A percentile compares a stretch with the other conserved stretches of the same genome.
phyloP scores from a whole-genome alignment of 352 stramenopile genomes.

The Phytophthora pistaciae region DNA sequence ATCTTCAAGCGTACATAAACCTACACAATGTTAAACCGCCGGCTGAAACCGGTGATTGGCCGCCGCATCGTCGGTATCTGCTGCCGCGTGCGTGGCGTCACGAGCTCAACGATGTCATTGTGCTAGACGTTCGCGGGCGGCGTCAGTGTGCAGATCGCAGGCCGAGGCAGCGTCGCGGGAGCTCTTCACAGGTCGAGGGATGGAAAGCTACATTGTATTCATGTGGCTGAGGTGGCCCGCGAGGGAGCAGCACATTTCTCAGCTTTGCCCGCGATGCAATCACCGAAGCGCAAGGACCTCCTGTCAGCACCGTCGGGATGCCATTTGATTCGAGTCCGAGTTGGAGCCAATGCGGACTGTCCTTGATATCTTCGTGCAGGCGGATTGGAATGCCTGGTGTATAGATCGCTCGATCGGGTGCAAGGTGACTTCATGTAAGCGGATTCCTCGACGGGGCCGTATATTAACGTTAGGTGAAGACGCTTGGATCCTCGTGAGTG shows the following conservation, averaged over 20 bases:
- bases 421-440: too few relatives aligned
- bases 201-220: background rate
- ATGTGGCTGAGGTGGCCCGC: background rate
- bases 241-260: background rate
- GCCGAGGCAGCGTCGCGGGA: background rate
- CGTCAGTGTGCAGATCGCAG: background rate
- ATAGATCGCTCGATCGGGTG: background rate
- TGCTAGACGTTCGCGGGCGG: background rate
- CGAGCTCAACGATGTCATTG: background rate
- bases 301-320: constrained; percentile 2
- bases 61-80: background rate
- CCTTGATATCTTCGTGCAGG: background rate
- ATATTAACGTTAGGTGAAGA: too few relatives aligned
- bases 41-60: constrained; percentile 6
- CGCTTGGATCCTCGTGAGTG: too few relatives aligned
- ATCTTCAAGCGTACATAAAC: constrained; percentile 31
- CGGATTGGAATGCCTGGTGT: background rate
- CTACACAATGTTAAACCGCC: constrained; percentile 24
- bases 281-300: constrained; percentile 1
- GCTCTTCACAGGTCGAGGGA: background rate
- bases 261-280: constrained; percentile 1
- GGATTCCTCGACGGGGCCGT: too few relatives aligned
- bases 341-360: background rate
- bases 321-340: background rate
- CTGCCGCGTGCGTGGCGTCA: background rate